Conservation (phyloP, 331 rosid species). For the Pyracantha coccinea region DNA sequence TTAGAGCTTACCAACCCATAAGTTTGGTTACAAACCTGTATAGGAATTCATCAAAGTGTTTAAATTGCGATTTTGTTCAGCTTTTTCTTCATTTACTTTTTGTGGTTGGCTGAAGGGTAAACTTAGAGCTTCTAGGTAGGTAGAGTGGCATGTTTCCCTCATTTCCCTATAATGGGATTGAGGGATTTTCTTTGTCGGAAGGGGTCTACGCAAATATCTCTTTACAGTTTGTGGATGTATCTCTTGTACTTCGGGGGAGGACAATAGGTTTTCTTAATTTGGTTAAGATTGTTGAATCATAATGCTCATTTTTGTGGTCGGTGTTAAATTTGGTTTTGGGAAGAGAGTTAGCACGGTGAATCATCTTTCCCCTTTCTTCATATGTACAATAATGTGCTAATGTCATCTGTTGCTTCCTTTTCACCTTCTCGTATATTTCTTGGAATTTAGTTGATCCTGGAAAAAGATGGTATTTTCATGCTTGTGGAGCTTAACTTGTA, state of each 20-base stretch:
- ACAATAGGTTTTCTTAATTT: background rate
- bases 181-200: background rate
- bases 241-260: background rate
- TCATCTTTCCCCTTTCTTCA: background rate
- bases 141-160: background rate
- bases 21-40: background rate
- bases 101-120: background rate
- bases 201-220: background rate
- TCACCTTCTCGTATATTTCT: background rate
- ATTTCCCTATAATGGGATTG: background rate
- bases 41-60: background rate
- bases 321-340: background rate
- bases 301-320: background rate
- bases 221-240: background rate
- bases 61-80: background rate
- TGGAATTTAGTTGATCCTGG: background rate
- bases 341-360: background rate
- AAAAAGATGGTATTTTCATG: background rate
- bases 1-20: background rate
- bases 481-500: background rate
- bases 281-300: background rate
- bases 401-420: background rate
- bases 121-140: background rate
- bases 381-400: background rate
- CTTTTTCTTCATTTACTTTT: background rate